phyloP scores from a whole-genome alignment of 805 yeast genomes.

The Sporopachydermia quercuum region DNA sequence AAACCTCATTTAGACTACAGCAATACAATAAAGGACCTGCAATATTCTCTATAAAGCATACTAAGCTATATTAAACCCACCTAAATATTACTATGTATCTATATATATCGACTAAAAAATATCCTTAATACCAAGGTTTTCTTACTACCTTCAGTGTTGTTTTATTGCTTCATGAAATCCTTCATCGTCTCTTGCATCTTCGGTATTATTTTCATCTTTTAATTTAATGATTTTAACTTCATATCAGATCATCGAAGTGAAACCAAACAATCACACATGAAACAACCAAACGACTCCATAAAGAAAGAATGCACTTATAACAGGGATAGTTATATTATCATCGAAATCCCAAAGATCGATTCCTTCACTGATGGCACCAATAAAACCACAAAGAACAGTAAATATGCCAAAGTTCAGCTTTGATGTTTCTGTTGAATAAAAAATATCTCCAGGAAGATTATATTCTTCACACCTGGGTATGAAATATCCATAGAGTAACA shows the following conservation, averaged over 20 bases:
- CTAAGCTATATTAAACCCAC: too few species aligned
- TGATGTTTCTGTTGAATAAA: conserved; percentile 54
- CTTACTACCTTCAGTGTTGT: too few species aligned
- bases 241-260: conserved; percentile 41
- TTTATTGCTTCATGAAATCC: too few species aligned
- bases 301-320: conserved; percentile 57
- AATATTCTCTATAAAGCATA: too few species aligned
- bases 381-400: conserved; percentile 54
- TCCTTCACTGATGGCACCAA: conserved; percentile 81
- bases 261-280: conserved; percentile 22
- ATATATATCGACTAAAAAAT: too few species aligned
- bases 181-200: conserved; percentile 18
- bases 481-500: conserved; percentile 55
- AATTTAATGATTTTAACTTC: too few species aligned
- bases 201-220: too few species aligned
- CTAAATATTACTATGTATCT: too few species aligned
- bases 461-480: conserved; percentile 35
- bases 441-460: conserved; percentile 40
- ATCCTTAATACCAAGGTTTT: too few species aligned
- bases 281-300: conserved; percentile 27
- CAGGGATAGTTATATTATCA: conserved; percentile 92
- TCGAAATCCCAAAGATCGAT: conserved; percentile 65
- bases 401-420: conserved; percentile 34
- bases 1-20: too few species aligned
- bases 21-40: too few species aligned